A percentile compares a stretch with the other conserved stretches of the same genome.
These are phyloP conservation scores for Fraxinus baroniana DNA, from an alignment of 305 asterid genomes.

Conservation along the genomic window DNA sequence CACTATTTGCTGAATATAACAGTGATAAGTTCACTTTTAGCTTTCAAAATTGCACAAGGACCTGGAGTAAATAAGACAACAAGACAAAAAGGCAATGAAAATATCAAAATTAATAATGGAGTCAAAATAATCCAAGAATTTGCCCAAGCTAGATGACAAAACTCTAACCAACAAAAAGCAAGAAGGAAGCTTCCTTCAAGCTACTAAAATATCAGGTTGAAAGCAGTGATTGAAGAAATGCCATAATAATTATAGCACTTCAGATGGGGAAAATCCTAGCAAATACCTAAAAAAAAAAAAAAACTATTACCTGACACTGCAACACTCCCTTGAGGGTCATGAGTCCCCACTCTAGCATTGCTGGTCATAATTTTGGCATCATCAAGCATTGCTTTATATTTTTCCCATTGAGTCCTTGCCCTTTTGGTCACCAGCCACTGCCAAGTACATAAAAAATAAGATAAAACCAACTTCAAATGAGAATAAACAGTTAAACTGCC, in stretches of 20 bases:
- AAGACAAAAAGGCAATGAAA: not conserved
- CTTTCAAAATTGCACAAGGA: conserved; percentile 6
- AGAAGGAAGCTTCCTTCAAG: not conserved
- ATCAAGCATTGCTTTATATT: conserved; percentile 74
- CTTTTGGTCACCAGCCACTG: conserved; percentile 90
- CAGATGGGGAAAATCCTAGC: not conserved
- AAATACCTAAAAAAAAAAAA: not conserved
- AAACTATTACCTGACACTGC: conserved; percentile 24
- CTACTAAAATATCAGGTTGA: not conserved
- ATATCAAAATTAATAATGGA: not conserved
- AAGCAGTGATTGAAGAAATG: not conserved
- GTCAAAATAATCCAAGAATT: not conserved
- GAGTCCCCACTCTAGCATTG: conserved; percentile 31
- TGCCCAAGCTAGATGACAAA: not conserved
- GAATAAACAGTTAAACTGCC: not conserved
- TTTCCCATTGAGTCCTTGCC: conserved; percentile 75
- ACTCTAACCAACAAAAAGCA: not conserved
- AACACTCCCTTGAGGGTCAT: conserved; percentile 19
- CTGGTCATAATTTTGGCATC: conserved; percentile 48
- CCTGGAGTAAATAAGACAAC: not conserved
- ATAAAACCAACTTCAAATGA: conserved; percentile 11
- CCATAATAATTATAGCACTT: not conserved
- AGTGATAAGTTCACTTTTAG: not conserved
- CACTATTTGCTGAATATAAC: conserved; percentile 4
- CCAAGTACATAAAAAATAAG: conserved; percentile 20